Conservation (phyloP, 768 basidiomycete species). For the Nidularia pulvinata region DNA sequence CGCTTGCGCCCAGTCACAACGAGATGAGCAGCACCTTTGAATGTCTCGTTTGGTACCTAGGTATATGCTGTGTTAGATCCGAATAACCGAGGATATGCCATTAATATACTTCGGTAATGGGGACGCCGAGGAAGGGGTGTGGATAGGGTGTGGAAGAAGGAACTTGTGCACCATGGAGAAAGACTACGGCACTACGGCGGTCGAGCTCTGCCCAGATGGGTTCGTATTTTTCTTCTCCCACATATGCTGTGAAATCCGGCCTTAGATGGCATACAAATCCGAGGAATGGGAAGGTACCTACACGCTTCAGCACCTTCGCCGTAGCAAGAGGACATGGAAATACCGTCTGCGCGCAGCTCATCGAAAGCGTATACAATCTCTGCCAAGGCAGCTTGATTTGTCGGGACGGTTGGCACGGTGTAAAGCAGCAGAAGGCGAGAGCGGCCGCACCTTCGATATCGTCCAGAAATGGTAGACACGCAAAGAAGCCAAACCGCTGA, state of each 20-base stretch:
- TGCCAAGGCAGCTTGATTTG: conserved; percentile 44
- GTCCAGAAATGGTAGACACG: conserved; percentile 57
- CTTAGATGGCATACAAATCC: not conserved
- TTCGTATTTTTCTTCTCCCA: conserved; percentile 65
- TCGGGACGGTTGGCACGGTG: not conserved
- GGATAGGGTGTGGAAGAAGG: conserved; percentile 66
- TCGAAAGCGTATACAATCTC: conserved; percentile 68
- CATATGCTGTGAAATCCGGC: conserved; percentile 46
- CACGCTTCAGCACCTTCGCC: conserved; percentile 55
- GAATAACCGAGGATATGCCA: not conserved
- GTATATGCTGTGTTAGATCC: not conserved
- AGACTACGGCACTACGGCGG: conserved; percentile 57
- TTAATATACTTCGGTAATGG: conserved; percentile 58
- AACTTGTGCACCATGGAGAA: conserved; percentile 72
- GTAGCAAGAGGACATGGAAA: conserved; percentile 69
- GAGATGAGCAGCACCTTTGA: conserved; percentile 78
- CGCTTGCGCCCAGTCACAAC: conserved; percentile 73
- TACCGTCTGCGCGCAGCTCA: conserved; percentile 58
- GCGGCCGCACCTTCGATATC: conserved; percentile 53
- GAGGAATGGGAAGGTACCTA: conserved; percentile 20
- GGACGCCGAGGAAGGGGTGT: conserved; percentile 63
- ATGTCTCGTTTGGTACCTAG: conserved; percentile 82
- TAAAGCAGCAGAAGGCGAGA: not conserved
- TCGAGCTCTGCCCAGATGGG: conserved; percentile 73
- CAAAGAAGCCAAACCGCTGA: conserved; percentile 69